Conservation (phyloP, 139 green algal genomes). For the Picochlorum sp. region DNA sequence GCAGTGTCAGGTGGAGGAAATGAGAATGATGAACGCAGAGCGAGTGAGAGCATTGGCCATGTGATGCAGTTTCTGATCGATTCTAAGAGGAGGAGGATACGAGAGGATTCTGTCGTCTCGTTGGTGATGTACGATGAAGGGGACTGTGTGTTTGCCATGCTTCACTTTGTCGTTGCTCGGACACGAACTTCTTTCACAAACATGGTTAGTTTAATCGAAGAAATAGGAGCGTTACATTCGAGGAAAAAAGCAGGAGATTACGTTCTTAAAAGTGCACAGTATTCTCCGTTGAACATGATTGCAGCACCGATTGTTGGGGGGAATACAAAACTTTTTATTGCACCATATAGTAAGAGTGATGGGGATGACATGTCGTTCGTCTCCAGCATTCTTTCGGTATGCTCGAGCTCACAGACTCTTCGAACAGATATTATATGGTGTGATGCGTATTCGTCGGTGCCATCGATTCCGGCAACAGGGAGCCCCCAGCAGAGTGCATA, state of each 20-base stretch:
- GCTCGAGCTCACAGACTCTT: conserved; percentile 6
- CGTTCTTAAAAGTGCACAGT: conserved; percentile 5
- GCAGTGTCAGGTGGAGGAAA: neutral
- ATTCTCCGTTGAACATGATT: conserved; percentile 10
- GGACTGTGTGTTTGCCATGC: neutral
- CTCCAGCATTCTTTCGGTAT: neutral
- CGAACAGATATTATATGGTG: neutral
- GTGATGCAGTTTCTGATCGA: neutral
- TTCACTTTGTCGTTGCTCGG: conserved; percentile 9
- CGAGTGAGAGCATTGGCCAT: no score
- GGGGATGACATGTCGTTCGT: neutral
- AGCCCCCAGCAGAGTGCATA: neutral
- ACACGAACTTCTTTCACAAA: neutral
- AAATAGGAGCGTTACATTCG: neutral
- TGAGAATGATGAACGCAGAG: neutral
- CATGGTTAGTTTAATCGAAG: neutral
- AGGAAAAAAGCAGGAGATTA: conserved; percentile 13
- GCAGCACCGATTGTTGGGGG: conserved; percentile 7
- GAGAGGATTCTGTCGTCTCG: neutral
- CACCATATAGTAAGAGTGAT: neutral
- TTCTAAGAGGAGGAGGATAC: neutral
- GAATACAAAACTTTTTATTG: conserved; percentile 7
- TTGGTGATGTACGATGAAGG: conserved; percentile 1
- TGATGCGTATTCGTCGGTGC: neutral
- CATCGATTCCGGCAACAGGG: neutral